Base-by-base conservation (phyloP, 164 flowering plant species). In the Echeveria elegans region DNA sequence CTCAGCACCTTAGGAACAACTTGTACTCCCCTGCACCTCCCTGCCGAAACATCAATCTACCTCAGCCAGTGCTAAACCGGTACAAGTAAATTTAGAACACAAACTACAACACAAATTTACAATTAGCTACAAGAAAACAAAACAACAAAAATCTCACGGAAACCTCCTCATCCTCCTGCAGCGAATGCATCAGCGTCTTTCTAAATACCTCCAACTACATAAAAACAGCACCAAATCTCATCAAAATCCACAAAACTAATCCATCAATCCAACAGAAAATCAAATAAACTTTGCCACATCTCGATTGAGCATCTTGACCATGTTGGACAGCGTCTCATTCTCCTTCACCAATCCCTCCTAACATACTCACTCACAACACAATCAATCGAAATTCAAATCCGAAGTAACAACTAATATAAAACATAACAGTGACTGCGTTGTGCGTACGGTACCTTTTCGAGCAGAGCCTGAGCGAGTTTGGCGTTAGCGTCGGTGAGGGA, bases 131-230 rank as follows among this genome's bases (percentile, higher is more conserved):
- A 63, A n/a, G 30, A 6, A 6, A 34, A 59, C 26, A 58, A 52
- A n/a, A n/a, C n/a, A n/a, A n/a, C n/a, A n/a, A n/a, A n/a, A n/a
- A n/a, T n/a, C 86, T 83, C 70, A 86, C 96, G 47, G 88, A 68
- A 62, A 48, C 74, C 0, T 85, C 88, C 1, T 87, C 96, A 56
- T 90, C 98, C 67, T 90, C 98, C 77, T 85, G 84, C 34, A 93
- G 94, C 47, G 98, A 93, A 61, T 70, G 83, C 94, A 90, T 82
- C 34, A 90, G 90, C 14, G 96, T 88, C 83, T 84, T 90, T 43
- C 80, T 85, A 77, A 93, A 93, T 4, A 77, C 75, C 72, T 34
- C 37, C 37, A 34, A 34, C 37, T 34, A 34, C 37, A 34, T 3
- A 34, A 43, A 43, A 43, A 7, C 3, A 16, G 15, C 47, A 12